These are phyloP conservation scores for Ganoderma lingzhi DNA, from an alignment of 1,284 basidiomycete genomes.

Conservation along the genomic window DNA sequence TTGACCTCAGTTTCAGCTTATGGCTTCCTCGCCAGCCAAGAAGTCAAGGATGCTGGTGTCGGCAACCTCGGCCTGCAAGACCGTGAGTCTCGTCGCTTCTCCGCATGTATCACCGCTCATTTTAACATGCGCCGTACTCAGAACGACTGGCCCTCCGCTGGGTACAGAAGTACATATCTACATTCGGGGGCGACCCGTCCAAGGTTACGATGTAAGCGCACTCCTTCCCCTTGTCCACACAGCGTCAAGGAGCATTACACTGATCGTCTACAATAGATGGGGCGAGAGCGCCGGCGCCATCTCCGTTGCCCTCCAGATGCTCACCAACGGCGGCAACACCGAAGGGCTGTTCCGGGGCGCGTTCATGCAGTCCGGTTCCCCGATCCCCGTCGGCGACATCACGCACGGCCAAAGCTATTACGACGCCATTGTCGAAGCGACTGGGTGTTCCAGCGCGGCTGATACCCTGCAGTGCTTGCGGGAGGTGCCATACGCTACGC, in stretches of 20 bases:
- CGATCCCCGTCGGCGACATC: slow-evolving; percentile 38
- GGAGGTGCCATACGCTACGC: slow-evolving; percentile 37
- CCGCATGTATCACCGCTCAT: no score
- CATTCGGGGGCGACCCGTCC: slow-evolving; percentile 49
- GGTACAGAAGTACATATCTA: slow-evolving; percentile 52
- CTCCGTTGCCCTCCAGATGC: slow-evolving; percentile 45
- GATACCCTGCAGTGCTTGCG: slow-evolving; percentile 53
- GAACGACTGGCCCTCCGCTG: slow-evolving; percentile 57
- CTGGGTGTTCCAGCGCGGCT: slow-evolving; percentile 38
- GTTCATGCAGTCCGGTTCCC: slow-evolving; percentile 41
- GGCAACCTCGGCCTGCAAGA: slow-evolving; percentile 63
- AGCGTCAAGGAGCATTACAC: no score
- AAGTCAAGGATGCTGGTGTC: slow-evolving; percentile 57
- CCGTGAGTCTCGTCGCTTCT: slow-evolving; percentile 45
- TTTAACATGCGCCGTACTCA: neutral
- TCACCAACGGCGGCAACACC: slow-evolving; percentile 42
- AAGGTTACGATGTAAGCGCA: slow-evolving; percentile 39
- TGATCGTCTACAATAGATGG: slow-evolving; percentile 39
- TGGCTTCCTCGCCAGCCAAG: slow-evolving; percentile 58
- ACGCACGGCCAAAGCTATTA: slow-evolving; percentile 40
- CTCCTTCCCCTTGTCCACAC: neutral
- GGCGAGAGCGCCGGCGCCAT: slow-evolving; percentile 54
- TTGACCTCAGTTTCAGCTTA: slow-evolving; percentile 38
- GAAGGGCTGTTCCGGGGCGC: slow-evolving; percentile 46
- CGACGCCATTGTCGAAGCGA: slow-evolving; percentile 34